Evolutionary conservation across 2,329 filamentous ascomycete genomes (phyloP), one percentile per base, ranked within the genome.

Genomic region (Scolecobasidium constrictum): DNA sequence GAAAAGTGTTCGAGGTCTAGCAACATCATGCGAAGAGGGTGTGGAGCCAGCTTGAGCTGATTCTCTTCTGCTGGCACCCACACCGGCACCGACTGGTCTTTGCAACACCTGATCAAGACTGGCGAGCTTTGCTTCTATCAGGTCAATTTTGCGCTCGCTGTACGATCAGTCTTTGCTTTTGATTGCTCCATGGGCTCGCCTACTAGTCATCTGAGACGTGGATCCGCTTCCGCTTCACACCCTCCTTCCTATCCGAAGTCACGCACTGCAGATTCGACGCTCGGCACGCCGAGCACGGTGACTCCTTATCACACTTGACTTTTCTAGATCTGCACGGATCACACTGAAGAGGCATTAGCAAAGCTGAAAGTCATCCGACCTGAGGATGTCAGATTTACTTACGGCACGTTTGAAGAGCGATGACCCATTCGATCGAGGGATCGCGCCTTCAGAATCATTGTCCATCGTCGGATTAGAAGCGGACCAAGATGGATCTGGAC

Each of bases 131-230:
- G 68, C 63, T 49, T 72, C 69, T 40, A 74, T 72, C 11, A 65
- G 52, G 46, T 73, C 69, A 38, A 74, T 70, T 52, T 73, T 72
- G 50, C 61, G 66, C 51, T 74, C 71, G 54, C 68, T 72, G 22
- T 36, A 43, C 44, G 15, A 38, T 42, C 28, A 43, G 44, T 5
- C 33, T 20, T 21, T 35, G 23, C 21, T 39, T 23, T 35, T 11
- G 22, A 22, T 5, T 43, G 31, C 12, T 15, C 21, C 17, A 34
- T 36, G 16, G 40, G 35, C 35, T 33, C 31, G 20, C 42, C 40
- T 17, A 34, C 42, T 44, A 4, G 9, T 18, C 11, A 6, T 16
- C 28, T 12, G 23, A 7, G 16, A 20, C 6, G 12, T n/a, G 5
- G 15, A 3, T 21, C 19, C 22, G 20, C 5, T 37, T 17, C 13